Evolutionary conservation across 2,329 filamentous ascomycete genomes (phyloP).

Genomic region (Arthrinium phaeospermum): DNA sequence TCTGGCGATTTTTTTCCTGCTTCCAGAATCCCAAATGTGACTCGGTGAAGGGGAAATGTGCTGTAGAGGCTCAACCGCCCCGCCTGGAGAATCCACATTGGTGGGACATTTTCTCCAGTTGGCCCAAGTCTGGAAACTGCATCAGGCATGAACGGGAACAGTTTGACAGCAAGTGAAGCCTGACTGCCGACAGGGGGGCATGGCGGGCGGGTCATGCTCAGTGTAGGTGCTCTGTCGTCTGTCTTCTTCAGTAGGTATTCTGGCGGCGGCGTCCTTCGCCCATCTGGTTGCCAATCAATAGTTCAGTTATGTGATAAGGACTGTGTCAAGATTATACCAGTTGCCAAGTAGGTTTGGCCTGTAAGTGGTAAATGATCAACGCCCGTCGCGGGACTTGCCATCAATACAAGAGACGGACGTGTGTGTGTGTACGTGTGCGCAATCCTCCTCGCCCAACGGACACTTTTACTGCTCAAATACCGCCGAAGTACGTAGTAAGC

Average conservation of each 20-base stretch:
- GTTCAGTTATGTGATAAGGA: background rate
- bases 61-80: constrained; percentile 8
- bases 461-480: background rate
- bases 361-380: background rate
- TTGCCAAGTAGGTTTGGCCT: background rate
- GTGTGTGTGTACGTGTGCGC: background rate
- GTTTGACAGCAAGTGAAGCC: constrained; percentile 10
- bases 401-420: background rate
- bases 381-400: background rate
- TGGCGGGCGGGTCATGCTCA: background rate
- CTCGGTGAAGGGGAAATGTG: background rate
- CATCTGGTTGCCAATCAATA: background rate
- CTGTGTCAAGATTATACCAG: background rate
- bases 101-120: constrained; percentile 15
- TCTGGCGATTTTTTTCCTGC: background rate
- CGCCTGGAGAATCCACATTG: constrained; percentile 2
- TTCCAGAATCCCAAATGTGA: constrained; percentile 8
- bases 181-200: background rate
- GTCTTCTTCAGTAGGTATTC: background rate
- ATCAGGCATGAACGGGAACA: constrained; percentile 15
- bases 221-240: too few relatives aligned
- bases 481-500: background rate
- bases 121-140: constrained; percentile 4
- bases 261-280: background rate
- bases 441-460: background rate